These are phyloP conservation scores for Ambrosia trifida DNA, from an alignment of 129 eudicot genomes.

Conservation along the genomic window DNA sequence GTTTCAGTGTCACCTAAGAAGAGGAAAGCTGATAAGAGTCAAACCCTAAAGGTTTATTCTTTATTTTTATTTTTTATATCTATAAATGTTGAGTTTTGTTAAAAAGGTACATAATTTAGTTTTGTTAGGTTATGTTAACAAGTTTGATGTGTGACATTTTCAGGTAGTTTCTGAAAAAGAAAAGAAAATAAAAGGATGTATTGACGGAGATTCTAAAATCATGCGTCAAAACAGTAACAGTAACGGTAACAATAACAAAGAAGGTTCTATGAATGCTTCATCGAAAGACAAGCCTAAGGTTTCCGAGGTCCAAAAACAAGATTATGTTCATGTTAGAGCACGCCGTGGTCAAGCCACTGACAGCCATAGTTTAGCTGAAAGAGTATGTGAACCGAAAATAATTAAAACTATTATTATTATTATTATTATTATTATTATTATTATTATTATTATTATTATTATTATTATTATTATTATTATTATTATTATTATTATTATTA, in stretches of 20 bases:
- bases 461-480: background rate
- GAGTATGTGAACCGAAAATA: constrained; percentile 50
- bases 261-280: constrained; percentile 44
- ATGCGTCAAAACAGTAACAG: constrained; percentile 53
- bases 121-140: constrained; percentile 21
- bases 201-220: constrained; percentile 62
- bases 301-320: constrained; percentile 68
- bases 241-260: constrained; percentile 44
- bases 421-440: background rate
- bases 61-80: background rate
- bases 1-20: constrained; percentile 51
- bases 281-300: constrained; percentile 64
- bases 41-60: constrained; percentile 49
- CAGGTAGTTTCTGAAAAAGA: constrained; percentile 56
- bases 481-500: background rate
- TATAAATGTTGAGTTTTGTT: constrained; percentile 22
- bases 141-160: constrained; percentile 40
- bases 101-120: background rate
- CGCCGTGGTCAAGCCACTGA: constrained; percentile 99
- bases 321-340: constrained; percentile 97
- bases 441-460: background rate
- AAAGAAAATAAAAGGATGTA: constrained; percentile 58
- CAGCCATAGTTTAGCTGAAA: constrained; percentile 97
- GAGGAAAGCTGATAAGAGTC: constrained; percentile 64
- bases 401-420: background rate